These are phyloP conservation scores for Nadsonia commutata DNA, from an alignment of 1,139 yeast species.

Conservation along the genomic window DNA sequence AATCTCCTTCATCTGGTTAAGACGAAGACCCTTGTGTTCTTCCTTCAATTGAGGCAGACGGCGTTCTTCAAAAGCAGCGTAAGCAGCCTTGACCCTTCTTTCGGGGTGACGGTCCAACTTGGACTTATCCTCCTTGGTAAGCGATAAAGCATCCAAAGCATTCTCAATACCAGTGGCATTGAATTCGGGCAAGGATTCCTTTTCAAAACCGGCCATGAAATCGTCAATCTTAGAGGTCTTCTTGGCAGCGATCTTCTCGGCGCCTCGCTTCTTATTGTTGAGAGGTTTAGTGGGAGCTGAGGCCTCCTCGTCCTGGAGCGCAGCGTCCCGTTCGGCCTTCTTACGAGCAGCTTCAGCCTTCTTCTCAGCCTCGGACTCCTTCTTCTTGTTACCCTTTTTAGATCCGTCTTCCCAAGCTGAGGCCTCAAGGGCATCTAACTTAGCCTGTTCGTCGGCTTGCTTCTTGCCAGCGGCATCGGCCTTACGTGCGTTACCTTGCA, in stretches of 20 bases:
- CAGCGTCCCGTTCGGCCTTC: slow-evolving; percentile 30
- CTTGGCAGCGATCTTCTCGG: slow-evolving; percentile 52
- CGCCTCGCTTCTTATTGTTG: slow-evolving; percentile 47
- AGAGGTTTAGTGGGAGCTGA: slow-evolving; percentile 44
- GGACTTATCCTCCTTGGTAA: slow-evolving; percentile 29
- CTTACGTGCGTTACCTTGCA: slow-evolving; percentile 57
- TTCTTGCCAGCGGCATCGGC: slow-evolving; percentile 54
- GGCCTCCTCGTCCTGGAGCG: slow-evolving; percentile 48
- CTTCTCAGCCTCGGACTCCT: slow-evolving; percentile 34
- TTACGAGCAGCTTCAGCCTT: slow-evolving; percentile 27
- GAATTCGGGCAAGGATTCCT: slow-evolving; percentile 29
- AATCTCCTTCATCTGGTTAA: slow-evolving; percentile 63
- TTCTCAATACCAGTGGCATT: slow-evolving; percentile 64
- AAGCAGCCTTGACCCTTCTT: slow-evolving; percentile 75
- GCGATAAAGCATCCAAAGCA: slow-evolving; percentile 63
- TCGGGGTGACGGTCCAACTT: slow-evolving; percentile 69
- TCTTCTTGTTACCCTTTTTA: slow-evolving; percentile 57
- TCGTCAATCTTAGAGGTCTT: slow-evolving; percentile 53
- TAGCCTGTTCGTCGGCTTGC: slow-evolving; percentile 36
- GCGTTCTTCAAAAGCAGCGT: slow-evolving; percentile 53
- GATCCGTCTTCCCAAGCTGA: slow-evolving; percentile 60
- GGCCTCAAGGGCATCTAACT: slow-evolving; percentile 42
- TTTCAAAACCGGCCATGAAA: slow-evolving; percentile 12
- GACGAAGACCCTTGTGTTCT: slow-evolving; percentile 69
- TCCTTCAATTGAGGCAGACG: slow-evolving; percentile 60